Evolutionary conservation across 2,329 filamentous ascomycete genomes (phyloP), one percentile per base, ranked within the genome.

Genomic region (Dendrostoma leiphaemia): DNA sequence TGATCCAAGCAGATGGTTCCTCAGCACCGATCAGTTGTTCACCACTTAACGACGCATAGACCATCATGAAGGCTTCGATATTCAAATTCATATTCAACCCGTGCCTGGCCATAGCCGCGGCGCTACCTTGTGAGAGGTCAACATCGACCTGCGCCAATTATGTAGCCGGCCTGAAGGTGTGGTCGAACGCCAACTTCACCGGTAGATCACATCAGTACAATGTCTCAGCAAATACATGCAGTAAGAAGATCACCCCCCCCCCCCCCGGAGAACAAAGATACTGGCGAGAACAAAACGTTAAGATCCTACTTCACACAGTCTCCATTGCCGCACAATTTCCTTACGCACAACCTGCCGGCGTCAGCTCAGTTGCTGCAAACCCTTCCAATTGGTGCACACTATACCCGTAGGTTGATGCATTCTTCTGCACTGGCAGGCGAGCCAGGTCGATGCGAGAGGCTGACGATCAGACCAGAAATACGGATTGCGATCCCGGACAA

Each of bases 311-410:
- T n/a, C 12, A 9, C 28, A 9, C 8, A 56, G 54, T 23, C 13
- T 53, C 54, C n/a, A 56, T 56, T 8, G 54, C 54, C n/a, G 29
- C 24, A 2, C 50, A 56, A 9, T 56, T 56, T 12, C 54, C 54
- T 3, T 56, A 46, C n/a, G 23, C 26, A 2, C 38, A 46, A 17
- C 26, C 45, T 6, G 40, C 26, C 7, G 54, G 54, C 7, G 54
- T 56, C 6, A 53, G 45, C 40, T 56, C 54, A 7, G 21, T 56
- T 9, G 40, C 45, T 3, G 50, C 50, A 2, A 56, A 56, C 8
- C 26, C 47, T 6, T 46, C 26, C 32, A 56, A 56, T 31, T 53
- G 45, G 50, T 56, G 54, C 10, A 50, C 40, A 5, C 28, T 56
- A 6, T 56, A 49, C 10, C 54, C 50, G 54, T 56, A n/a, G 6